A percentile compares a stretch with the other conserved stretches of the same genome.
phyloP scores from a whole-genome alignment of 805 yeast genomes.

The Pichia phayaonensis region DNA sequence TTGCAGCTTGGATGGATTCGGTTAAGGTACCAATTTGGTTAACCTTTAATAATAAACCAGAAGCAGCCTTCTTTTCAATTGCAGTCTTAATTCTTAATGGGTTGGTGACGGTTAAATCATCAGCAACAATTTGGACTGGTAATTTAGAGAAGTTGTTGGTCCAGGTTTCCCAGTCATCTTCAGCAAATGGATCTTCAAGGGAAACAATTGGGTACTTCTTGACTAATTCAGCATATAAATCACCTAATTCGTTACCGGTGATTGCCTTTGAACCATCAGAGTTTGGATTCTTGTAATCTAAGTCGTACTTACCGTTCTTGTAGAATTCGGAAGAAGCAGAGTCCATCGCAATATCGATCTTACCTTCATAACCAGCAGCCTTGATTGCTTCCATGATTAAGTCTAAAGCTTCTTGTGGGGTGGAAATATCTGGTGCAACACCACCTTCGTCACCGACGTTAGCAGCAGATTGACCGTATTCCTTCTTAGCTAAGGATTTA shows the following conservation, averaged over 20 bases:
- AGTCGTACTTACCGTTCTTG: constrained; percentile 94
- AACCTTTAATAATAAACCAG: constrained; percentile 92
- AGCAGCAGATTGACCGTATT: constrained; percentile 97
- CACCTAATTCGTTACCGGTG: constrained; percentile 80
- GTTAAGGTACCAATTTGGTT: constrained; percentile 97
- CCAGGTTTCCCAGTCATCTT: constrained; percentile 99
- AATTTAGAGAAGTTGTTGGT: constrained; percentile 69
- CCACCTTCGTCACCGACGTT: constrained; percentile 99
- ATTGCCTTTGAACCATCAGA: constrained; percentile 89
- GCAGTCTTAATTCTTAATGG: constrained; percentile 91
- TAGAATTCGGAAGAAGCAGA: constrained; percentile 97
- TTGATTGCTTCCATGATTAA: constrained; percentile 85
- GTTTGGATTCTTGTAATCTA: constrained; percentile 97
- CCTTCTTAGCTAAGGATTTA: constrained; percentile 87
- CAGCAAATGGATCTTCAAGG: constrained; percentile 98
- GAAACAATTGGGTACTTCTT: constrained; percentile 96
- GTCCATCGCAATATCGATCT: constrained; percentile 87
- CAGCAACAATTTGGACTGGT: constrained; percentile 90
- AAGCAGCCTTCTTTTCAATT: constrained; percentile 92
- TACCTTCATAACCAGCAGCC: constrained; percentile 92
- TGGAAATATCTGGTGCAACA: constrained; percentile 95
- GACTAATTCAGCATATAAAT: constrained; percentile 70
- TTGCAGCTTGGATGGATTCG: constrained; percentile 96
- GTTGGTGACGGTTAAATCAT: constrained; percentile 98
- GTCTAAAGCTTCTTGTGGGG: constrained; percentile 97